Evolutionary conservation across 768 basidiomycete species (phyloP), one percentile per base, ranked within the genome.

Genomic region (Panellus pusillus): DNA sequence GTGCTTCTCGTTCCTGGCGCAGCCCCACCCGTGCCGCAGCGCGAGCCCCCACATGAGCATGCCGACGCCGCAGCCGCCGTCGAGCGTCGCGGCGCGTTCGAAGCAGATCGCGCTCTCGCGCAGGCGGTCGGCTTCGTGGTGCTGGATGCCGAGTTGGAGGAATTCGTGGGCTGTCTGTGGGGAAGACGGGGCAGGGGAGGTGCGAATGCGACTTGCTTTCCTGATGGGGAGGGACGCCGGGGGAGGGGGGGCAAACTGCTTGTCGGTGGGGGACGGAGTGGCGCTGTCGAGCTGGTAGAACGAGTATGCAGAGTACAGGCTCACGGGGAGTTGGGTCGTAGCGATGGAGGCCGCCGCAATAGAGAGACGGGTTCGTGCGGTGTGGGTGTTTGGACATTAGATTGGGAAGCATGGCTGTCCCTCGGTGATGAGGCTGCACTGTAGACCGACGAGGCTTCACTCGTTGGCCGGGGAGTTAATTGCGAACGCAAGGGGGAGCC

Each of bases 11-110:
- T 92, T 83, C 78, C 88, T 86, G 65, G 78, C 71, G 60, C 85
- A 84, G 3, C 93, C 93, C 93, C 93, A 96, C 2, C 92, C 93
- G 66, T 93, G 90, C 47, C 93, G 75, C 63, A 93, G 72, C 28
- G 91, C 76, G 38, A 96, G 72, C 0, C 93, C 93, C 80, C 89
- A 94, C 89, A 96, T 92, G 54, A 95, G 70, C 91, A 93, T 94
- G 15, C 93, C 93, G 4, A 91, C 84, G 2, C 87, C 87, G 63
- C 89, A 93, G 1, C 91, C 93, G 1, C 92, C 92, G 46, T 76
- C 71, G 55, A 81, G 74, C 48, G 75, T 89, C 11, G 91, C 91
- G 42, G 85, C 83, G 69, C 79, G 79, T 71, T 93, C 90, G 65
- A 93, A 92, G 67, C 76, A 90, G 20, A 67, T 64, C 0, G 89